Base-by-base conservation (phyloP, 2,329 filamentous ascomycete species). In the Cladosporium sp. region DNA sequence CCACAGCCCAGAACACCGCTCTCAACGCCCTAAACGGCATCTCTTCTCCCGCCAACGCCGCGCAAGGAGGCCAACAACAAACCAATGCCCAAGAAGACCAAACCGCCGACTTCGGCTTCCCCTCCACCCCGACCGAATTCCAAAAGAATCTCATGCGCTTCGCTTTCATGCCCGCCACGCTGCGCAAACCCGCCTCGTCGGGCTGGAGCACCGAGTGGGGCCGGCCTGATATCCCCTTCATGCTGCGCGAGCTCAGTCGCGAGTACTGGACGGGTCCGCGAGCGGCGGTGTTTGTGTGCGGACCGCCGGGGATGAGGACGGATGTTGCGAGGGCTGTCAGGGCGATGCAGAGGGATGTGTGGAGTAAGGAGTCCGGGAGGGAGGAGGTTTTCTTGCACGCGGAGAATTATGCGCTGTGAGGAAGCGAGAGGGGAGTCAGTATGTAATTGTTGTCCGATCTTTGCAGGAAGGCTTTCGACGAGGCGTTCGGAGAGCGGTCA, bases 371-470 rank as follows among this genome's bases (percentile, higher is more conserved):
- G 65, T 83, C 86, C 34, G 81, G 83, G 65, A 82, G 88, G 47
- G 92, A 97, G 70, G 93, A 97, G 80, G 89, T 97, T 56, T 97
- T 92, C 72, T 74, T 97, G 71, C 93, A 97, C 77, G 90, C 92
- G 3, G 93, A 97, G 79, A 97, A 97, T 72, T 97, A 96, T 76
- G 90, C 91, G 52, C 79, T 96, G 61, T 96, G 45, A 48, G 9
- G 3, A 25, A 20, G 28, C 28, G 28, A 32, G 28, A 3, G 3
- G 3, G 28, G 12, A 32, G 9, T 7, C 28, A 32, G 28, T 10
- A 9, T n/a, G n/a, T n/a, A n/a, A n/a, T n/a, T n/a, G n/a, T n/a
- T n/a, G n/a, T n/a, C n/a, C n/a, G n/a, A n/a, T n/a, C n/a, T n/a
- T n/a, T n/a, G n/a, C n/a, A n/a, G n/a, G n/a, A n/a, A n/a, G n/a